phyloP scores from a whole-genome alignment of 306 rosid genomes.

The Hippophae rhamnoides region DNA sequence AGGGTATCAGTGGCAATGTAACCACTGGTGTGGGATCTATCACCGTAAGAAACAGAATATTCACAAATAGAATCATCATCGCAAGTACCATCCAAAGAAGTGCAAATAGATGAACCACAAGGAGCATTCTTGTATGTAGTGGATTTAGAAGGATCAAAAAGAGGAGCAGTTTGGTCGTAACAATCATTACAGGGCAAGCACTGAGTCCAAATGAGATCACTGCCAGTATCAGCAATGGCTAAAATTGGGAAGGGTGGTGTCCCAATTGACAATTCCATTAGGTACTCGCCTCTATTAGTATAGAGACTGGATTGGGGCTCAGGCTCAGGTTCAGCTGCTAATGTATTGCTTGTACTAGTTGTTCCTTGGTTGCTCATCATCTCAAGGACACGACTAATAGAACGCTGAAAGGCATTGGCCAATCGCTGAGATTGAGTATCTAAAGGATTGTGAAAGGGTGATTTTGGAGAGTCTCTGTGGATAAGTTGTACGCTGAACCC shows the following conservation, averaged over 20 bases:
- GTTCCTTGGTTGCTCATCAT: neutral
- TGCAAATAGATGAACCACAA: slow-evolving; percentile 14
- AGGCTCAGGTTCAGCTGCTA: neutral
- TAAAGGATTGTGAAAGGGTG: slow-evolving; percentile 28
- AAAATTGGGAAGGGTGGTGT: slow-evolving; percentile 33
- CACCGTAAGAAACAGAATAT: slow-evolving; percentile 21
- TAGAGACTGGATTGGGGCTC: too few relatives aligned
- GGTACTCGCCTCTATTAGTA: slow-evolving; percentile 20
- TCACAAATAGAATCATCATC: neutral
- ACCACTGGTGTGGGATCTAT: slow-evolving; percentile 18
- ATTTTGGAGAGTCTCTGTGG: slow-evolving; percentile 43
- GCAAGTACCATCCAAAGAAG: neutral
- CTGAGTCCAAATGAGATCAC: slow-evolving; percentile 48
- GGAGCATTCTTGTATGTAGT: slow-evolving; percentile 13
- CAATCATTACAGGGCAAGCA: slow-evolving; percentile 40
- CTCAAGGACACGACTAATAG: slow-evolving; percentile 4
- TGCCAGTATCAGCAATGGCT: slow-evolving; percentile 50
- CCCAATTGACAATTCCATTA: slow-evolving; percentile 36
- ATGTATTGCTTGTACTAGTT: neutral
- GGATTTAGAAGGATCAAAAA: slow-evolving; percentile 36
- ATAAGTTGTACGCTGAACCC: slow-evolving; percentile 39
- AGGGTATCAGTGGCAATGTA: slow-evolving; percentile 34
- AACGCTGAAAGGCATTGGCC: slow-evolving; percentile 27
- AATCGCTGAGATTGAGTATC: slow-evolving; percentile 21
- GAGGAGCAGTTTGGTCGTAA: slow-evolving; percentile 28